These are phyloP conservation scores for Fusarium sp. DNA, from an alignment of 2,329 filamentous ascomycete genomes.

Conservation along the genomic window DNA sequence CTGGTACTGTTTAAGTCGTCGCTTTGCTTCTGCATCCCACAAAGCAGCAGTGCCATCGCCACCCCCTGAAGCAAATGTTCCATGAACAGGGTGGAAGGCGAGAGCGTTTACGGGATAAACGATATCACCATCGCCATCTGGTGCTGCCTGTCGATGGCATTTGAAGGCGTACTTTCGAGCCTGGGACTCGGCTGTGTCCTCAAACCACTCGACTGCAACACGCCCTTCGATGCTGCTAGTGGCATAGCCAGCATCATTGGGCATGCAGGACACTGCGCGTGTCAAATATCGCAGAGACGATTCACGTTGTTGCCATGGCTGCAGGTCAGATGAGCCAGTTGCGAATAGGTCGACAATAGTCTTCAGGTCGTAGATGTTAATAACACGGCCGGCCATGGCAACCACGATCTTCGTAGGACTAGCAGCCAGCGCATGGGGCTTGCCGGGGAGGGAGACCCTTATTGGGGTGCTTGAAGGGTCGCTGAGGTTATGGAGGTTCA, in stretches of 20 bases:
- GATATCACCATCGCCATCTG: slow-evolving; percentile 74
- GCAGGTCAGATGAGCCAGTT: slow-evolving; percentile 57
- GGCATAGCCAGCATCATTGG: slow-evolving; percentile 92
- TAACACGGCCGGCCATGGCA: slow-evolving; percentile 92
- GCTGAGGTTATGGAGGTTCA: slow-evolving; percentile 81
- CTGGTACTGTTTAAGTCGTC: slow-evolving; percentile 88
- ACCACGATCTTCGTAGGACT: slow-evolving; percentile 86
- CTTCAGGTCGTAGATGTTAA: slow-evolving; percentile 92
- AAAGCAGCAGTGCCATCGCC: slow-evolving; percentile 92
- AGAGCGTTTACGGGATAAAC: slow-evolving; percentile 93
- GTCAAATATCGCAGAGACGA: slow-evolving; percentile 97
- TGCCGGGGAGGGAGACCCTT: slow-evolving; percentile 78
- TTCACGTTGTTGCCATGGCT: slow-evolving; percentile 93
- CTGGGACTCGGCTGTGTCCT: slow-evolving; percentile 86
- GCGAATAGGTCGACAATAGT: slow-evolving; percentile 67
- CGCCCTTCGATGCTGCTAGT: slow-evolving; percentile 93
- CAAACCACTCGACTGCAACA: slow-evolving; percentile 98
- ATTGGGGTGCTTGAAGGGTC: slow-evolving; percentile 64
- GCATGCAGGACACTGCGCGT: slow-evolving; percentile 93
- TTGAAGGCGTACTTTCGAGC: slow-evolving; percentile 98
- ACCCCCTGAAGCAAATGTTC: slow-evolving; percentile 89
- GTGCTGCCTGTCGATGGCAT: slow-evolving; percentile 83
- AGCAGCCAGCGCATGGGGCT: slow-evolving; percentile 87
- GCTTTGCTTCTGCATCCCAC: slow-evolving; percentile 92
- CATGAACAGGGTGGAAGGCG: slow-evolving; percentile 83